These are phyloP conservation scores for Spencermartinsiella ligniputridi DNA, from an alignment of 1,139 yeast species.

Conservation along the genomic window DNA sequence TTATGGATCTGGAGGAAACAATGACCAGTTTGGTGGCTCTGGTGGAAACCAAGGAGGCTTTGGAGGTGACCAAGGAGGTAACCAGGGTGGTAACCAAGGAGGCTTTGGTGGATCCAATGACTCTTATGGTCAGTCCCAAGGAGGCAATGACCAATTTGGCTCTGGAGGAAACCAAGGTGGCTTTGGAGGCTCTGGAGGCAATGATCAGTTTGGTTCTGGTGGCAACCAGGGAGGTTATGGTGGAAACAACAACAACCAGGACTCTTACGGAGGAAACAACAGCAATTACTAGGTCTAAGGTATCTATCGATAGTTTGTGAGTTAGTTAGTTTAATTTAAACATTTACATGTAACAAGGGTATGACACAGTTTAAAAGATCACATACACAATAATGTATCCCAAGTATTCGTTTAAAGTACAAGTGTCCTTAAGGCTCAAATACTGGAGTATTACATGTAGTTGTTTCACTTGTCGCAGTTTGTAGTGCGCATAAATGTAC, in stretches of 20 bases:
- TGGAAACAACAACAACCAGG: slow-evolving; percentile 15
- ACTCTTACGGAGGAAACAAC: slow-evolving; percentile 26
- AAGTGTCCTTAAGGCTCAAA: too few relatives aligned
- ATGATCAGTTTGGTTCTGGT: too few relatives aligned
- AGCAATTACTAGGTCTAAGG: slow-evolving; percentile 17
- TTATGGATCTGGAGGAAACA: slow-evolving; percentile 16
- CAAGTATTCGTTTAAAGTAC: too few relatives aligned
- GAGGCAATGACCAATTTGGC: slow-evolving; percentile 19
- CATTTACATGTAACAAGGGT: too few relatives aligned
- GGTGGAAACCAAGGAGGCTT: slow-evolving; percentile 16
- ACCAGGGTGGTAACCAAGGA: slow-evolving; percentile 31
- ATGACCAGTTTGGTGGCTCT: slow-evolving; percentile 14
- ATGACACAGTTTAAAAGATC: too few relatives aligned
- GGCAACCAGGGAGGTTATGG: slow-evolving; percentile 13
- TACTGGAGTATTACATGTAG: too few relatives aligned
- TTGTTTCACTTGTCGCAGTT: too few relatives aligned
- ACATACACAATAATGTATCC: too few relatives aligned
- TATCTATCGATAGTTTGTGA: too few relatives aligned
- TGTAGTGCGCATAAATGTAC: too few relatives aligned
- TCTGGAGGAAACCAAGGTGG: slow-evolving; percentile 14
- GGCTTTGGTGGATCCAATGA: slow-evolving; percentile 20
- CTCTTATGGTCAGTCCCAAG: slow-evolving; percentile 20
- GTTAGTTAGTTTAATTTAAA: too few relatives aligned
- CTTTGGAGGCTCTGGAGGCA: slow-evolving; percentile 17
- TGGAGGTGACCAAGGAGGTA: slow-evolving; percentile 17